A percentile compares a stretch with the other conserved stretches of the same genome.
Evolutionary conservation across 345 rosid genomes (phyloP).

Genomic region (Rhodamnia rubescens): DNA sequence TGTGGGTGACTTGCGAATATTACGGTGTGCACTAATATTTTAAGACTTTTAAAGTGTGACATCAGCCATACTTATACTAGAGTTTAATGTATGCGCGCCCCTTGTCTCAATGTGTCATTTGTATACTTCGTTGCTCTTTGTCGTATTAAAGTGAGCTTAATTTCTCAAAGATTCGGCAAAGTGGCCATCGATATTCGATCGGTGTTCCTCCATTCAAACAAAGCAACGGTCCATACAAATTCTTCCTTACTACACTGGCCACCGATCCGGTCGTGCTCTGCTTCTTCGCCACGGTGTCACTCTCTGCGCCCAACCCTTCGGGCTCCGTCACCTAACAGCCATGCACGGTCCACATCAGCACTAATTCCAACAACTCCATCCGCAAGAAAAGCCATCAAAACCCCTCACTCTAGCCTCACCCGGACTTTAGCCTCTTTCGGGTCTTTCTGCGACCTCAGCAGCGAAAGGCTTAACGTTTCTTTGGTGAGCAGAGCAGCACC

Average conservation of each 20-base stretch:
- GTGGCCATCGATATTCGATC: neutral
- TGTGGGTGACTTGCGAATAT: neutral
- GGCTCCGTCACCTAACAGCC: no score
- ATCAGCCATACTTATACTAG: neutral
- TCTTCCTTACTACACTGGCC: neutral
- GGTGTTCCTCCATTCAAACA: neutral
- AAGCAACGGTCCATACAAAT: neutral
- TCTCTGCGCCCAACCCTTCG: no score
- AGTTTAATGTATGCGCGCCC: neutral
- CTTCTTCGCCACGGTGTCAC: no score
- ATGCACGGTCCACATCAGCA: no score
- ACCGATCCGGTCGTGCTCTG: no score
- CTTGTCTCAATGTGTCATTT: neutral
- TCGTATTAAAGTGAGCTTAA: neutral
- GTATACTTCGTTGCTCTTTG: neutral
- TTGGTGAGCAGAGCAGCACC: neutral
- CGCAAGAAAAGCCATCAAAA: no score
- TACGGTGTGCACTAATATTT: neutral
- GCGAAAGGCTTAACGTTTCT: neutral
- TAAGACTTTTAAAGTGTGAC: neutral
- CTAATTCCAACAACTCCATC: no score
- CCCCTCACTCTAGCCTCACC: no score
- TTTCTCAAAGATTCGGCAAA: no score
- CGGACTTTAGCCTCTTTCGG: neutral
- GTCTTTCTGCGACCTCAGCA: neutral